phyloP scores from a whole-genome alignment of 202 grass and related monocot genomes.

The Tripidium arundinaceum region DNA sequence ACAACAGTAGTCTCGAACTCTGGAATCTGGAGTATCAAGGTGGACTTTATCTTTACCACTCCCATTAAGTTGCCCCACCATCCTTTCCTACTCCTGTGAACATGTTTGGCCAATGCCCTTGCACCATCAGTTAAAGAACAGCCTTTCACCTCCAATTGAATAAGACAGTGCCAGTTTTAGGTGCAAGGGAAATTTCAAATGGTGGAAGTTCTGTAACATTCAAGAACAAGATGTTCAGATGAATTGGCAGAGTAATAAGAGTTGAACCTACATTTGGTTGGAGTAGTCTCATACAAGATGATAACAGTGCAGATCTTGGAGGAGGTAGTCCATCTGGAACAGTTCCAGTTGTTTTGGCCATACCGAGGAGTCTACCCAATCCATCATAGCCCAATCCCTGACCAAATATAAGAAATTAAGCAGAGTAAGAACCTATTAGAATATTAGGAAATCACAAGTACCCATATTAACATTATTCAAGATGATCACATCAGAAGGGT shows the following conservation, averaged over 20 bases:
- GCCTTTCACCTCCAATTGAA: slow-evolving; percentile 70
- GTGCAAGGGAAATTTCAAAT: not conserved
- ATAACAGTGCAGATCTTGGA: slow-evolving; percentile 56
- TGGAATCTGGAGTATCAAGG: slow-evolving; percentile 26
- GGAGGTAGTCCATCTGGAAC: slow-evolving; percentile 73
- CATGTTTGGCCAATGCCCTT: slow-evolving; percentile 92
- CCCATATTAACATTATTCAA: slow-evolving; percentile 8
- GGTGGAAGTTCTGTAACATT: not conserved
- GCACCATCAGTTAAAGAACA: slow-evolving; percentile 87
- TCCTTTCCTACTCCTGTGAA: slow-evolving; percentile 64
- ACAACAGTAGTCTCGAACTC: too few species aligned
- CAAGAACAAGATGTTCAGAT: not conserved
- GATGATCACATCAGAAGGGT: not conserved
- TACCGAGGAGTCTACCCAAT: slow-evolving; percentile 62
- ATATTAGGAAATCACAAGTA: not conserved
- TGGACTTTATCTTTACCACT: slow-evolving; percentile 49
- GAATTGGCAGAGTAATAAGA: not conserved
- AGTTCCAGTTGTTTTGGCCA: slow-evolving; percentile 64
- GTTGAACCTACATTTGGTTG: slow-evolving; percentile 72
- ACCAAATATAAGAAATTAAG: slow-evolving; percentile 20
- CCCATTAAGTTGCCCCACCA: slow-evolving; percentile 77
- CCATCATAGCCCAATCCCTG: slow-evolving; percentile 70
- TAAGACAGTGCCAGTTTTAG: slow-evolving; percentile 27
- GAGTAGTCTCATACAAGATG: slow-evolving; percentile 63
- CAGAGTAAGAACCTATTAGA: slow-evolving; percentile 6